phyloP scores from a whole-genome alignment of 768 basidiomycete species.

The Multifurca ochricompacta region DNA sequence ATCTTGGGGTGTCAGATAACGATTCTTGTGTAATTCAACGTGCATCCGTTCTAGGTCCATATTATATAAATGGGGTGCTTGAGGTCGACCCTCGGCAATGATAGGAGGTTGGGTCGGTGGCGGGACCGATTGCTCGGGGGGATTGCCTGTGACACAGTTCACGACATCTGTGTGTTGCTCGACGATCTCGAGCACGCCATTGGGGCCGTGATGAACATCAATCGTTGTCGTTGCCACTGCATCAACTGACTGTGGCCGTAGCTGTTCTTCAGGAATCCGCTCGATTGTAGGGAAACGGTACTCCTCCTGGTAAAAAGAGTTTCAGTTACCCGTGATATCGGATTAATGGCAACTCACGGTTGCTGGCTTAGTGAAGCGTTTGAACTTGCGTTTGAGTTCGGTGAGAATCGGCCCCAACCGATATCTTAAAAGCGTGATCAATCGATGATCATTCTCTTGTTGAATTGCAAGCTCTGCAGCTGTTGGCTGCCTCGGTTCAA shows the following conservation, averaged over 20 bases:
- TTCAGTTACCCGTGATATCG: not conserved
- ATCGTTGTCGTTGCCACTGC: conserved; percentile 31
- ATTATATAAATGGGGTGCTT: conserved; percentile 54
- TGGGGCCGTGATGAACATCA: conserved; percentile 32
- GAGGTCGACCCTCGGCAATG: conserved; percentile 31
- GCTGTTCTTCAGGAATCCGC: conserved; percentile 21
- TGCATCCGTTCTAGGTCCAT: conserved; percentile 94
- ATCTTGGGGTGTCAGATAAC: conserved; percentile 80
- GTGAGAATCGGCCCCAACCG: conserved; percentile 85
- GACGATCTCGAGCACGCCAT: conserved; percentile 39
- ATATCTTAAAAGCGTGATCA: conserved; percentile 77
- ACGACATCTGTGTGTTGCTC: conserved; percentile 28
- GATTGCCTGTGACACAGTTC: conserved; percentile 3
- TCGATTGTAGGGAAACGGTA: conserved; percentile 45
- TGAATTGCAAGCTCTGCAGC: conserved; percentile 77
- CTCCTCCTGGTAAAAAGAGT: conserved; percentile 51
- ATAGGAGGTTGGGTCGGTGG: conserved; percentile 23
- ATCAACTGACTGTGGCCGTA: conserved; percentile 25
- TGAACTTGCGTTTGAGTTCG: conserved; percentile 88
- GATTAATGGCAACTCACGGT: conserved; percentile 40
- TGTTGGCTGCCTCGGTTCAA: conserved; percentile 76
- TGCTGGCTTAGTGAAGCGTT: conserved; percentile 78
- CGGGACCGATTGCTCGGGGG: conserved; percentile 11
- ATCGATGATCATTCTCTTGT: conserved; percentile 70
- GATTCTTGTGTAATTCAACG: conserved; percentile 69